These are phyloP conservation scores for Microcyclosporella mali DNA, from an alignment of 2,329 filamentous ascomycete species.

Conservation along the genomic window DNA sequence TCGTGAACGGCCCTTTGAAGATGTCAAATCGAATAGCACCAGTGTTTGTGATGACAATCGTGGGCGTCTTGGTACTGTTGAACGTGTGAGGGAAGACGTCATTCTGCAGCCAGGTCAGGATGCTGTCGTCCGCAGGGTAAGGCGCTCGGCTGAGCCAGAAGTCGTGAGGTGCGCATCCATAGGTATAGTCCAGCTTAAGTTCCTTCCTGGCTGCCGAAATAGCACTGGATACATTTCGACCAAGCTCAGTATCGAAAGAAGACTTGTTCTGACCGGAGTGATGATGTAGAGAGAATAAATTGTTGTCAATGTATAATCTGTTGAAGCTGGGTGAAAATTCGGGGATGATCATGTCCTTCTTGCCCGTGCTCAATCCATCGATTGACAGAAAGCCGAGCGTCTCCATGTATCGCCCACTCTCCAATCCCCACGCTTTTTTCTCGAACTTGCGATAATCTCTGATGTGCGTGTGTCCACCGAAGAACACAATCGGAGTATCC, in stretches of 20 bases:
- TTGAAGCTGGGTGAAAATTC: conserved; percentile 54
- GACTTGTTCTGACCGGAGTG: conserved; percentile 67
- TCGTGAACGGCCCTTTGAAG: conserved; percentile 84
- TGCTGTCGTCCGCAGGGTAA: conserved; percentile 66
- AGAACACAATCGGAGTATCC: conserved; percentile 82
- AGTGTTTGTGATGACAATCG: conserved; percentile 76
- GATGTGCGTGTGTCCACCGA: conserved; percentile 86
- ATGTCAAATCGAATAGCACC: conserved; percentile 93
- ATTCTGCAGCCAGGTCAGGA: conserved; percentile 74
- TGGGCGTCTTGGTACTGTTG: conserved; percentile 44
- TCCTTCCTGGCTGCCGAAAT: conserved; percentile 65
- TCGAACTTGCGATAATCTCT: conserved; percentile 79
- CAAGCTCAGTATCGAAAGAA: conserved; percentile 70
- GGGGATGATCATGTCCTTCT: conserved; percentile 25
- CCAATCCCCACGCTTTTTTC: conserved; percentile 67
- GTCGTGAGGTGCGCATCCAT: conserved; percentile 75
- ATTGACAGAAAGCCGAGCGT: conserved; percentile 92
- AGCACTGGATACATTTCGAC: conserved; percentile 61
- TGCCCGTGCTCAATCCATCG: conserved; percentile 52
- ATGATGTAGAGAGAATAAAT: conserved; percentile 74
- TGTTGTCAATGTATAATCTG: conserved; percentile 88
- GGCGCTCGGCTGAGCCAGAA: conserved; percentile 76
- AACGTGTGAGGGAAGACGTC: conserved; percentile 61
- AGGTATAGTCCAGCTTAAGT: conserved; percentile 64
- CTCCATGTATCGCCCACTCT: conserved; percentile 88